Conservation (phyloP, 2,329 filamentous ascomycete genomes). For the Arthrobotrys sinensis region DNA sequence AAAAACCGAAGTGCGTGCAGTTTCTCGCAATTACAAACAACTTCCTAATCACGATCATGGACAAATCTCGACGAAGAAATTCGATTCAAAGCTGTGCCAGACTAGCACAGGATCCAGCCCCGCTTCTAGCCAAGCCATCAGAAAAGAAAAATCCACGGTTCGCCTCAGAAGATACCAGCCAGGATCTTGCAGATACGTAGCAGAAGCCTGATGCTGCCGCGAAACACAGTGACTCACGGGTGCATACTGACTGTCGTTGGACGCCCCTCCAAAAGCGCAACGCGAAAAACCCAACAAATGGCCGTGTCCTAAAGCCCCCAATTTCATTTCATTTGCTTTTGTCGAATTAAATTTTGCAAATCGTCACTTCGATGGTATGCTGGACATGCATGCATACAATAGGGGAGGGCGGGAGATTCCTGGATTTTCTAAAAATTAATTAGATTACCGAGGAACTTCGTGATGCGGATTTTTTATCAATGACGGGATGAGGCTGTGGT, state of each 20-base stretch:
- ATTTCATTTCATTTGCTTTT: constrained; percentile 7
- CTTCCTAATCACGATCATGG: constrained; percentile 7
- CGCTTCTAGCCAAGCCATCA: constrained; percentile 26
- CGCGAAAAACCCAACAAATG: constrained; percentile 46
- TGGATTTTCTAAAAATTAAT: background rate
- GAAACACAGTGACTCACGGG: constrained; percentile 40
- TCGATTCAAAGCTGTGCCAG: constrained; percentile 7
- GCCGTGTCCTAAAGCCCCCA: background rate
- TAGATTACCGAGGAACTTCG: constrained; percentile 36
- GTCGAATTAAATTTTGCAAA: background rate
- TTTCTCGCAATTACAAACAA: background rate
- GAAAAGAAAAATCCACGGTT: background rate
- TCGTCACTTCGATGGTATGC: background rate
- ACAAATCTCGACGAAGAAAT: constrained; percentile 5
- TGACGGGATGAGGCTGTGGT: background rate
- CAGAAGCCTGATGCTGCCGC: constrained; percentile 24
- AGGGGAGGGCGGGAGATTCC: background rate
- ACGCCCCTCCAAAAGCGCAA: constrained; percentile 50
- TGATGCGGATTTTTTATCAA: constrained; percentile 23
- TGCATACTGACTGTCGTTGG: constrained; percentile 1
- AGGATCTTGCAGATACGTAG: background rate
- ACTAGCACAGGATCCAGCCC: constrained; percentile 49
- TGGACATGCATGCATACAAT: constrained; percentile 1
- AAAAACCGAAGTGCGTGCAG: background rate
- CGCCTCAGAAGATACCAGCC: background rate